Percentiles rank a stretch among this genome's conserved stretches.
These are phyloP conservation scores for Terfezia boudieri DNA, from an alignment of 495 filamentous ascomycete species.

Conservation along the genomic window DNA sequence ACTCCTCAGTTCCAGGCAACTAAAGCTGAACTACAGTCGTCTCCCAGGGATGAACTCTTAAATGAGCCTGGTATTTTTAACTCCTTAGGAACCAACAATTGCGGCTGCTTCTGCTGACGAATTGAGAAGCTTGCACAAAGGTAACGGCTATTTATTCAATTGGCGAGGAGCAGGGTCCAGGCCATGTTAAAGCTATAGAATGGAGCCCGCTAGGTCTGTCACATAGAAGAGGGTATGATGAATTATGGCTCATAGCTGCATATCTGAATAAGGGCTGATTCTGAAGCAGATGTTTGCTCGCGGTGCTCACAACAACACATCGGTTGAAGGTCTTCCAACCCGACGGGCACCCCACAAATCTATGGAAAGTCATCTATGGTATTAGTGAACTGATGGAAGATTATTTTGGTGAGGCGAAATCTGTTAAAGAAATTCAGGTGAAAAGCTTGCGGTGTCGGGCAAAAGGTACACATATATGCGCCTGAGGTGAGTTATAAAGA, in stretches of 20 bases:
- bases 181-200: constrained; percentile 27
- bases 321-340: constrained; percentile 18
- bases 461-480: no score
- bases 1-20: background rate
- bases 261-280: background rate
- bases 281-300: constrained; percentile 23
- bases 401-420: background rate
- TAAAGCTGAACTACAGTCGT: background rate
- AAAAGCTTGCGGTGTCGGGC: no score
- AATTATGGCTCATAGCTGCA: background rate
- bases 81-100: no score
- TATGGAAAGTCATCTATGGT: constrained; percentile 18
- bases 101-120: no score
- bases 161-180: constrained; percentile 38
- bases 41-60: constrained; percentile 12
- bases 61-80: constrained; percentile 12
- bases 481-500: background rate
- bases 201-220: constrained; percentile 43
- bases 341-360: constrained; percentile 11
- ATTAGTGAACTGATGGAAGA: constrained; percentile 12
- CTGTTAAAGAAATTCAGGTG: no score
- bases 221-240: constrained; percentile 30
- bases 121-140: background rate
- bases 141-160: constrained; percentile 25
- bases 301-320: constrained; percentile 36